Evolutionary conservation across 208 protist species (phyloP).

Genomic region (Histomonas meleagridis): DNA sequence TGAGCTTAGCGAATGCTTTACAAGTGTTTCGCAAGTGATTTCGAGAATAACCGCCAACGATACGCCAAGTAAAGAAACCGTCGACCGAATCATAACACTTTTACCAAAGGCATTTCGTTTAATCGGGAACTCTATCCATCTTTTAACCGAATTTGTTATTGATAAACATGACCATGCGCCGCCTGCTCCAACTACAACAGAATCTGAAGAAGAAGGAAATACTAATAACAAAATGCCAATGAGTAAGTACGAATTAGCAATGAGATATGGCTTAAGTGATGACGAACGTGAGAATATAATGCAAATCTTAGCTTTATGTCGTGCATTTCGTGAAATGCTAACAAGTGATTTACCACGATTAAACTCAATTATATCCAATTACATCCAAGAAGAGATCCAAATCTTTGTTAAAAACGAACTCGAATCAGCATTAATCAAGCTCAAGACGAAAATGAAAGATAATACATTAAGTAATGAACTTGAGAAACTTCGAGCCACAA

Average conservation of each 20-base stretch:
- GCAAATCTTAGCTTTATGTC: background rate
- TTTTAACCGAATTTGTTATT: background rate
- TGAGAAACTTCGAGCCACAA: background rate
- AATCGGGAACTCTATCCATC: background rate
- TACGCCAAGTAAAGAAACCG: background rate
- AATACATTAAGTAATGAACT: background rate
- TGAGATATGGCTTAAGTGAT: background rate
- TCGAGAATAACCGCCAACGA: background rate
- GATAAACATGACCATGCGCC: background rate
- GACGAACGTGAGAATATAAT: background rate
- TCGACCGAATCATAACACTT: background rate
- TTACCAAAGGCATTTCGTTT: background rate
- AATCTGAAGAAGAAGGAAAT: background rate
- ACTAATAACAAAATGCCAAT: background rate
- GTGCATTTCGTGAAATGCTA: background rate
- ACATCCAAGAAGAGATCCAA: background rate
- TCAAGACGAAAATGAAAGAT: background rate
- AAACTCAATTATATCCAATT: background rate
- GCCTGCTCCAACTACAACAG: background rate
- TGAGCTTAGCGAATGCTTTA: no score
- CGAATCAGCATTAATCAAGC: background rate
- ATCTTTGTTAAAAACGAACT: background rate
- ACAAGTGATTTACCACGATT: background rate
- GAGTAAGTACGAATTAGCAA: background rate
- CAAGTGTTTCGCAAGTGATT: no score